Conservation (phyloP, 345 rosid genomes). For the Brassica carinata region DNA sequence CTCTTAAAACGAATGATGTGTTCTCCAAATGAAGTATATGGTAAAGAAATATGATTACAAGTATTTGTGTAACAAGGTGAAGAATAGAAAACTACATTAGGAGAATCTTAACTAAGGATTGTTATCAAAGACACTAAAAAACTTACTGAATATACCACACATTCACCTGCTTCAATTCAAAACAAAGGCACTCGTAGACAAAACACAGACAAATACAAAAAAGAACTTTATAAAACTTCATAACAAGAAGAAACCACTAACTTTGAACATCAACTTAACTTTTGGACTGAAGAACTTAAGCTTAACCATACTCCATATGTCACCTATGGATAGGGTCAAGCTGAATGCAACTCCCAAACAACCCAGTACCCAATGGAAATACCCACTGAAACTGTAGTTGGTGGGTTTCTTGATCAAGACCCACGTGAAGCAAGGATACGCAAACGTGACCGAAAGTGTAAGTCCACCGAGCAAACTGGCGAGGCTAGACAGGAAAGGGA, state of each 20-base stretch:
- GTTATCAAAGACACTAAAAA: background rate
- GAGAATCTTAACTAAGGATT: background rate
- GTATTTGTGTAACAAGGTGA: background rate
- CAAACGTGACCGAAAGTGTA: conserved; percentile 88
- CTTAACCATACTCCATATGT: conserved; percentile 88
- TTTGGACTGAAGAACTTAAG: conserved; percentile 83
- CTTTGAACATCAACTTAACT: conserved; percentile 1
- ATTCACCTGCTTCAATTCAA: conserved; percentile 10
- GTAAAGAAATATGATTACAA: background rate
- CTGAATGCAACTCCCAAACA: conserved; percentile 91
- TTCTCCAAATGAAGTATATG: too few relatives aligned
- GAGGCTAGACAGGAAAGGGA: conserved; percentile 88
- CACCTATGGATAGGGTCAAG: conserved; percentile 89
- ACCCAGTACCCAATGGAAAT: conserved; percentile 89
- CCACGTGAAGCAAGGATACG: conserved; percentile 99
- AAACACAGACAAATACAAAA: conserved; percentile 19
- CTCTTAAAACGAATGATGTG: background rate
- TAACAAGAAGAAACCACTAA: conserved; percentile 1
- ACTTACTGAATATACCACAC: conserved; percentile 28
- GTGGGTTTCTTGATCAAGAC: conserved; percentile 77
- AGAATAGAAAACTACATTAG: background rate
- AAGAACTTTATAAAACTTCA: background rate
- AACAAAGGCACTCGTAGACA: conserved; percentile 20
- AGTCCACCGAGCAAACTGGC: conserved; percentile 92
- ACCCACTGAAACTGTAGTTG: conserved; percentile 91